Conservation (phyloP, 345 rosid genomes). For the Aquilaria sinensis region DNA sequence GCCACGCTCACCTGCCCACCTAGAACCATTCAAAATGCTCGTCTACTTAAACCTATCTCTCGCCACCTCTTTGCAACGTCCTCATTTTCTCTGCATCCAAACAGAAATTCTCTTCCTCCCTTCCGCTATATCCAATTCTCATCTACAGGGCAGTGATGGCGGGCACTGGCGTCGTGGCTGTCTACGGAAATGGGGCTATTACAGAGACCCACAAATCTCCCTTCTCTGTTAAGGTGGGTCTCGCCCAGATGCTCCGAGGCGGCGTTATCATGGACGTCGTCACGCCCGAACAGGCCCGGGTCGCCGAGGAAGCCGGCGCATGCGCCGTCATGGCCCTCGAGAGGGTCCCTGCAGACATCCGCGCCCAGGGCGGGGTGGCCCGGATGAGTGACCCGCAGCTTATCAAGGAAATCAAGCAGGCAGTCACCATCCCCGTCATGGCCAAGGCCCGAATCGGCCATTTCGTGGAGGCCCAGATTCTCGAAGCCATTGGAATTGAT, state of each 20-base stretch:
- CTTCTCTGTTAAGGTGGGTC: conserved; percentile 75
- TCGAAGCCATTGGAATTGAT: conserved; percentile 71
- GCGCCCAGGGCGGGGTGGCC: conserved; percentile 74
- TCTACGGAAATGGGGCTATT: conserved; percentile 52
- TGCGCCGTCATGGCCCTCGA: conserved; percentile 83
- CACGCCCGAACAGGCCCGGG: conserved; percentile 61
- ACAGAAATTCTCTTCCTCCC: neutral
- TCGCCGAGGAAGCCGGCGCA: conserved; percentile 76
- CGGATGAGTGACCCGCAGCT: conserved; percentile 74
- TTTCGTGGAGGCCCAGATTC: conserved; percentile 74
- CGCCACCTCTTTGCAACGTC: conserved; percentile 9
- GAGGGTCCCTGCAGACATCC: conserved; percentile 71
- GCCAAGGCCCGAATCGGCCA: conserved; percentile 79
- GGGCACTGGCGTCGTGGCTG: conserved; percentile 72
- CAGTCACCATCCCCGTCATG: conserved; percentile 82
- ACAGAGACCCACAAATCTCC: conserved; percentile 66
- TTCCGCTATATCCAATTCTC: neutral
- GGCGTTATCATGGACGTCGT: conserved; percentile 87
- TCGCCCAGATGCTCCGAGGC: conserved; percentile 86
- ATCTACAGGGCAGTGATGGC: conserved; percentile 30
- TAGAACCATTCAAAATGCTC: conserved; percentile 5
- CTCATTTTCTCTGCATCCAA: neutral
- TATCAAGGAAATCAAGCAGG: conserved; percentile 52
- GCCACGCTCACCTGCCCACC: neutral
- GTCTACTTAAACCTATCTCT: conserved; percentile 8